These are phyloP conservation scores for Alloteropsis semialata DNA, from an alignment of 176 grass and related monocot genomes.

Conservation along the genomic window DNA sequence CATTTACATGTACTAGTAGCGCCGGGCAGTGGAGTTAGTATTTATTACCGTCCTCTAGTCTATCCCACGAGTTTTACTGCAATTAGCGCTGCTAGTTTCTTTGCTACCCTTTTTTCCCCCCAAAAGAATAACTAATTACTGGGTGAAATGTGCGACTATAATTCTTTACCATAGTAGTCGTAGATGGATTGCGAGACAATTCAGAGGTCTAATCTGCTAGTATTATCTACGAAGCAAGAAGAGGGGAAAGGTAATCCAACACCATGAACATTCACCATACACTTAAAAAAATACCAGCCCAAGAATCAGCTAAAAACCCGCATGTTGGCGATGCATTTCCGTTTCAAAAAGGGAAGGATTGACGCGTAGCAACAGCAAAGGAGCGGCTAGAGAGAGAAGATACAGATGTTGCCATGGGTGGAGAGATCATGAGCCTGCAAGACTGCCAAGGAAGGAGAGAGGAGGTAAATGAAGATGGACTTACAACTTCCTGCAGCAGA, in stretches of 20 bases:
- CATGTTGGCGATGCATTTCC: background rate
- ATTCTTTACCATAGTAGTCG: background rate
- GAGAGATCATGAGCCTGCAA: background rate
- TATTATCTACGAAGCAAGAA: too few species aligned
- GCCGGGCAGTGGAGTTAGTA: background rate
- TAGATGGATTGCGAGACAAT: background rate
- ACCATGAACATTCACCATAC: too few species aligned
- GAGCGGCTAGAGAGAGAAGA: background rate
- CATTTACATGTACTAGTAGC: background rate
- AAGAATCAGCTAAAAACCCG: background rate
- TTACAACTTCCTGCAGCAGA: background rate
- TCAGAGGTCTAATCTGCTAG: background rate
- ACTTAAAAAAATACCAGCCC: background rate
- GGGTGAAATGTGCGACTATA: background rate
- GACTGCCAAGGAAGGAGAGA: background rate
- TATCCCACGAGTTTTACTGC: background rate
- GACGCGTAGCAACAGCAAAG: background rate
- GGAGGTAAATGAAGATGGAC: background rate
- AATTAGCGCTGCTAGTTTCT: background rate
- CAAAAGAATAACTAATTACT: background rate
- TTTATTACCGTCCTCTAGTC: slow-evolving; percentile 1
- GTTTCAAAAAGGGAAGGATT: background rate
- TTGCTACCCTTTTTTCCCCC: background rate
- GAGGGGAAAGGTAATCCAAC: too few species aligned
- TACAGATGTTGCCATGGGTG: too few species aligned